These are phyloP conservation scores for Colletotrichum limetticola DNA, from an alignment of 2,329 filamentous ascomycete genomes.

Conservation along the genomic window DNA sequence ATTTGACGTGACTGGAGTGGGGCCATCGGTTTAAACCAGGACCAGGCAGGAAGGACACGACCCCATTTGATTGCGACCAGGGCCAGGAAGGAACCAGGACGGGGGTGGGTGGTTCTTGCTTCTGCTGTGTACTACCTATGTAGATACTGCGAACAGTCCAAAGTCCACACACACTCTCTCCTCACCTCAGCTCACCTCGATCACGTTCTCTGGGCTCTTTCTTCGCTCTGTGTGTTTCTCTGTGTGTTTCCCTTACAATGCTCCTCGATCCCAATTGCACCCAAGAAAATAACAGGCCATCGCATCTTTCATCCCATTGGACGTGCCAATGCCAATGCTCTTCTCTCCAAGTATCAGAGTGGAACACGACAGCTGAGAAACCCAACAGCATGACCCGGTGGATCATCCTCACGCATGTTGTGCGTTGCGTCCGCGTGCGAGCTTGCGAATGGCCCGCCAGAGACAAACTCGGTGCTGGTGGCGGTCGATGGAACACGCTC, in stretches of 20 bases:
- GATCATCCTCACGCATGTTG: not conserved
- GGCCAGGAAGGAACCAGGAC: not conserved
- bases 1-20: constrained; percentile 21
- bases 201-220: not conserved
- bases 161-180: not conserved
- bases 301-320: not conserved
- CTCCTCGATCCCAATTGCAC: not conserved
- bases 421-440: not conserved
- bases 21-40: not conserved
- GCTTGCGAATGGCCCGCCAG: not conserved
- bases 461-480: not conserved
- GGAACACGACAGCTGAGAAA: constrained; percentile 2
- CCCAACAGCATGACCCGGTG: not conserved
- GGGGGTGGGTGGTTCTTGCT: not conserved
- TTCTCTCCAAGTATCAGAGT: not conserved
- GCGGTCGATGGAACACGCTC: not conserved
- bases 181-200: not conserved
- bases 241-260: not conserved
- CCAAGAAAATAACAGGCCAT: not conserved
- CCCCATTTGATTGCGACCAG: not conserved
- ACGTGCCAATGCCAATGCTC: constrained; percentile 1
- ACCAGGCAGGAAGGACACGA: not conserved
- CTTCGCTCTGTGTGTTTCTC: not conserved
- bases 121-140: not conserved
- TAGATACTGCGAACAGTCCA: not conserved